phyloP scores from a whole-genome alignment of 73 alveolate genomes.

The Blepharisma stoltei region DNA sequence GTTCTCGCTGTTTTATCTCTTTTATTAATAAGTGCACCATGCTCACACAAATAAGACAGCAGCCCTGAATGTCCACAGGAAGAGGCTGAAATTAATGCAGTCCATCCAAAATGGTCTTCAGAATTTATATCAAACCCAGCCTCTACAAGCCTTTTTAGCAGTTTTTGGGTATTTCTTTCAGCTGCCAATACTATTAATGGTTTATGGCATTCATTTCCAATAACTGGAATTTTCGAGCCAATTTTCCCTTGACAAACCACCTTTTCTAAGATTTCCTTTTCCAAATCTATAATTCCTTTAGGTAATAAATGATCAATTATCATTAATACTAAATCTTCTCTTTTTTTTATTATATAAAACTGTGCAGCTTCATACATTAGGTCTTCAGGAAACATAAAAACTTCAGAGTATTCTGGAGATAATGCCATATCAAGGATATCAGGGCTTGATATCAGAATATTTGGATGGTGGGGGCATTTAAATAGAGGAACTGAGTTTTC shows the following conservation, averaged over 20 bases:
- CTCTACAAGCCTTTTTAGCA: neutral
- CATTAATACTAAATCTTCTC: neutral
- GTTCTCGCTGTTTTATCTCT: slow-evolving; percentile 15
- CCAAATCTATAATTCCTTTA: neutral
- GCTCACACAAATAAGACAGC: slow-evolving; percentile 12
- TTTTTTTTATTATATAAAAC: neutral
- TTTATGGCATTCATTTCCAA: neutral
- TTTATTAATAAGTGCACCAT: slow-evolving; percentile 18
- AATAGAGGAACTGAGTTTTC: slow-evolving; percentile 20
- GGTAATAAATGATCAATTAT: neutral
- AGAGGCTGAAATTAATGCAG: slow-evolving; percentile 16
- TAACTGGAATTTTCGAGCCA: neutral
- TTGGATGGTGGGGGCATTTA: slow-evolving; percentile 2
- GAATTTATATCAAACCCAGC: slow-evolving; percentile 10
- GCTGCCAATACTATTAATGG: slow-evolving; percentile 18
- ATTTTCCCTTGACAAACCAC: neutral
- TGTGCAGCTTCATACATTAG: slow-evolving; percentile 26
- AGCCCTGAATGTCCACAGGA: slow-evolving; percentile 6
- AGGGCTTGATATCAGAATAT: neutral
- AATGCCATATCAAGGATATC: slow-evolving; percentile 2
- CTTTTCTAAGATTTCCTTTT: neutral
- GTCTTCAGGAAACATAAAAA: neutral
- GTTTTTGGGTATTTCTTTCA: neutral
- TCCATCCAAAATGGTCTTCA: slow-evolving; percentile 9
- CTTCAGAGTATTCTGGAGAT: neutral